phyloP scores from a whole-genome alignment of 768 basidiomycete genomes.

The Lyophyllum shimeji region DNA sequence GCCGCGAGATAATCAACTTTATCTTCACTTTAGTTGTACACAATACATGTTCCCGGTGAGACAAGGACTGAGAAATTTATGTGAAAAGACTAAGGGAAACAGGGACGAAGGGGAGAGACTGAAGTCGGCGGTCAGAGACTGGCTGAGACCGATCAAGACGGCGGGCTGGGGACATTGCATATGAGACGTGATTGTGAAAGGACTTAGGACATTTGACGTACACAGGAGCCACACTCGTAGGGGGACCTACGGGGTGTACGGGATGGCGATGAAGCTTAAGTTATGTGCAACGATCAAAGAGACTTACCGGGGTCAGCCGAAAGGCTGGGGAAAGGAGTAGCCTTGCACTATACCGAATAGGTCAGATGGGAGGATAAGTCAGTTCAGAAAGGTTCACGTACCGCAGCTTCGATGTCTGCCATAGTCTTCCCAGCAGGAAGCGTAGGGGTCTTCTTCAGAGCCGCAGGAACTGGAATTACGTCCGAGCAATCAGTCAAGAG shows the following conservation, averaged over 20 bases:
- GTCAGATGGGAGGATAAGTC: neutral
- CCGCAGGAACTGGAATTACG: conserved; percentile 18
- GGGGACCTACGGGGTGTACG: conserved; percentile 14
- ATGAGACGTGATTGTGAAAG: neutral
- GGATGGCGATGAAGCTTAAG: no score
- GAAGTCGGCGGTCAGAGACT: neutral
- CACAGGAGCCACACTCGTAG: conserved; percentile 19
- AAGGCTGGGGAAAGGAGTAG: conserved; percentile 25
- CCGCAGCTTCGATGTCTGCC: conserved; percentile 26
- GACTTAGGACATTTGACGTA: neutral
- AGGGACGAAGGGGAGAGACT: neutral
- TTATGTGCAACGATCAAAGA: no score
- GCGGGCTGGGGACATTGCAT: neutral
- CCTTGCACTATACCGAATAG: conserved; percentile 12
- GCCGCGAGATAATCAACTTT: neutral
- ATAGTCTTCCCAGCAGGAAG: conserved; percentile 30
- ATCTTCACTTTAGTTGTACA: neutral
- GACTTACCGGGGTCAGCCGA: conserved; percentile 18
- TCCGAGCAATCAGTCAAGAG: conserved; percentile 28
- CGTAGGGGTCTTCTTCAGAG: conserved; percentile 14
- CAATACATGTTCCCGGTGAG: neutral
- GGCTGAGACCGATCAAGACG: neutral
- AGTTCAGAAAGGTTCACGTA: neutral
- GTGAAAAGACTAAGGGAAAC: neutral
- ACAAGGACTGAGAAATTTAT: neutral